Conservation (phyloP, 768 basidiomycete species). For the Mycena filopes region DNA sequence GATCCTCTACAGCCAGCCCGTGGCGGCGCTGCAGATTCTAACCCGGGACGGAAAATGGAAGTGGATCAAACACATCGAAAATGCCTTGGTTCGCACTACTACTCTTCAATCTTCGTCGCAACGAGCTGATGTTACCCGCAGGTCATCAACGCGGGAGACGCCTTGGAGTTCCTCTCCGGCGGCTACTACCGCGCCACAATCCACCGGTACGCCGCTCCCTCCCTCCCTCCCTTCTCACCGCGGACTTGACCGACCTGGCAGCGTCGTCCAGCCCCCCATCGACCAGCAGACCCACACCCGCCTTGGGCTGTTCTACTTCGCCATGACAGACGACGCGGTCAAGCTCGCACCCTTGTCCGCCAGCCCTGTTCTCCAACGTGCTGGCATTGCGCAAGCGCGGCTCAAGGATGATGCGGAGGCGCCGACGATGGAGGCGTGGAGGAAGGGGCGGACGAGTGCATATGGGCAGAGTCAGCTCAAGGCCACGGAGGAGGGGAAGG, state of each 20-base stretch:
- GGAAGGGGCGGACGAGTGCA: conserved; percentile 59
- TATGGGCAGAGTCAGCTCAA: conserved; percentile 62
- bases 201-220: conserved; percentile 44
- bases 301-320: conserved; percentile 70
- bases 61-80: conserved; percentile 68
- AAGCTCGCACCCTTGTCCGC: conserved; percentile 55
- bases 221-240: not conserved
- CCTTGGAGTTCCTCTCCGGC: conserved; percentile 68
- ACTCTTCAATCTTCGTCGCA: not conserved
- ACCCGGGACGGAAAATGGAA: conserved; percentile 63
- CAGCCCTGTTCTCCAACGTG: conserved; percentile 60
- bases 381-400: conserved; percentile 51
- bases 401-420: conserved; percentile 52
- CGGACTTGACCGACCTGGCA: conserved; percentile 23
- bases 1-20: conserved; percentile 70
- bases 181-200: conserved; percentile 70
- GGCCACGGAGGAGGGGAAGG: conserved; percentile 50
- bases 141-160: conserved; percentile 72
- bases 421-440: conserved; percentile 64
- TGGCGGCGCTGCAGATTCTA: conserved; percentile 67
- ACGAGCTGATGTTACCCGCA: conserved; percentile 33
- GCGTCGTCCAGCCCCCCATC: conserved; percentile 66
- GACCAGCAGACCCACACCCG: conserved; percentile 63
- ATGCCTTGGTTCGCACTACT: conserved; percentile 57
- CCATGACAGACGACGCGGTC: conserved; percentile 60